Conservation (phyloP, 345 rosid genomes). For the Lepidium sativum region DNA sequence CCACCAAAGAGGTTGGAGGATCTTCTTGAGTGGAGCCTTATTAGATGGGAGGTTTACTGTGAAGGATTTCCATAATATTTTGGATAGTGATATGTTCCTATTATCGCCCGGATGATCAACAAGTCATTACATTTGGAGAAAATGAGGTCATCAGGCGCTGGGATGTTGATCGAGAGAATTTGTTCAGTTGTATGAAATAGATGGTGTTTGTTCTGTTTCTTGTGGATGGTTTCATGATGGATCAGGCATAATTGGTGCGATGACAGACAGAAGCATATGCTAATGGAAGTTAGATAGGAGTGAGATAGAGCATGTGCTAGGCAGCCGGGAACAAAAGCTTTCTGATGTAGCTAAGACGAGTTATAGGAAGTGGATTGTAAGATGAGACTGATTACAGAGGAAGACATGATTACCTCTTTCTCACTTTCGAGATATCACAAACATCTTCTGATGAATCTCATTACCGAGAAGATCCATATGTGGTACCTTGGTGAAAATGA, state of each 20-base stretch:
- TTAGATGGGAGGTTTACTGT: slow-evolving; percentile 27
- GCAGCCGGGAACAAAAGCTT: slow-evolving; percentile 27
- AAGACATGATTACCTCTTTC: slow-evolving; percentile 43
- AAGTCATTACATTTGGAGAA: slow-evolving; percentile 54
- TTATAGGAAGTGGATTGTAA: slow-evolving; percentile 49
- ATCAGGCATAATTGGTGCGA: slow-evolving; percentile 37
- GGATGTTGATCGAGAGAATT: slow-evolving; percentile 46
- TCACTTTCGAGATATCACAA: slow-evolving; percentile 39
- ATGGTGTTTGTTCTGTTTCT: slow-evolving; percentile 38
- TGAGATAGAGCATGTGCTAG: slow-evolving; percentile 41
- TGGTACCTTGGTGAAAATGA: slow-evolving; percentile 36
- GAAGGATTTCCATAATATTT: slow-evolving; percentile 29
- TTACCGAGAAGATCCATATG: slow-evolving; percentile 40
- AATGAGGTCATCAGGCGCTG: slow-evolving; percentile 45
- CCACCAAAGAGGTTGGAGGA: slow-evolving; percentile 52
- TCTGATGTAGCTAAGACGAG: slow-evolving; percentile 49
- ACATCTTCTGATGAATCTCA: slow-evolving; percentile 40
- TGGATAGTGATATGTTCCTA: slow-evolving; percentile 40
- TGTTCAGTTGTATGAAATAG: slow-evolving; percentile 32
- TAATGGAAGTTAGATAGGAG: slow-evolving; percentile 51
- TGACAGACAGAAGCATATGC: slow-evolving; percentile 39
- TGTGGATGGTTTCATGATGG: slow-evolving; percentile 67
- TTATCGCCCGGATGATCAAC: slow-evolving; percentile 37
- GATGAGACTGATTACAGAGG: slow-evolving; percentile 37
- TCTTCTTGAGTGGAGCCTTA: slow-evolving; percentile 41